Conservation (phyloP, 1,284 basidiomycete species). For the Fistulinella cinereoalba region DNA sequence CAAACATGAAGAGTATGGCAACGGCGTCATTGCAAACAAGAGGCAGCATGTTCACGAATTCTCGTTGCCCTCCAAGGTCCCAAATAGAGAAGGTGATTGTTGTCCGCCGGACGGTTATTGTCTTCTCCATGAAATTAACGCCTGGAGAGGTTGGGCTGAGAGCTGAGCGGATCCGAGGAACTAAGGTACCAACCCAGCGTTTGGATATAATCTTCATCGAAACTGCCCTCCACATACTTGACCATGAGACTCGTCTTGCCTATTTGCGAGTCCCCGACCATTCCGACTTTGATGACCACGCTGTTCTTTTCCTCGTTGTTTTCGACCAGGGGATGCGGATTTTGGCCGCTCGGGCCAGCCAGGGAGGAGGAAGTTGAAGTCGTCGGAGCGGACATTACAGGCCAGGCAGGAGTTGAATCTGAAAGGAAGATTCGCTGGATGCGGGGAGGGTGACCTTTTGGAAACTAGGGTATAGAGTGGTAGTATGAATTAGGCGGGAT, state of each 20-base stretch:
- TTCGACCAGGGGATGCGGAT: constrained; percentile 48
- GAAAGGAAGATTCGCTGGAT: constrained; percentile 18
- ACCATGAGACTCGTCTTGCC: constrained; percentile 99
- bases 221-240: constrained; percentile 96
- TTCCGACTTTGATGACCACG: constrained; percentile 96
- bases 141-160: constrained; percentile 45
- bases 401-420: constrained; percentile 14
- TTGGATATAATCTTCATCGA: constrained; percentile 99
- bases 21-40: constrained; percentile 98
- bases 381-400: constrained; percentile 46
- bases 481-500: constrained; percentile 25
- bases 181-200: constrained; percentile 73
- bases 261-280: constrained; percentile 99
- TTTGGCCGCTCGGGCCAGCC: constrained; percentile 52
- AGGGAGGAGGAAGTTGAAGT: constrained; percentile 44
- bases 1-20: constrained; percentile 99
- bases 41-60: constrained; percentile 99
- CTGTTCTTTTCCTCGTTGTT: constrained; percentile 81
- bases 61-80: constrained; percentile 96
- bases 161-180: background rate
- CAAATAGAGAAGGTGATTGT: constrained; percentile 99
- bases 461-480: constrained; percentile 30
- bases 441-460: constrained; percentile 21
- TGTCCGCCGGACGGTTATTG: constrained; percentile 93
- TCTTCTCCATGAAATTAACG: constrained; percentile 99